Conservation (phyloP, 371 early-diverging fungal species). For the Funneliformis caledonium region DNA sequence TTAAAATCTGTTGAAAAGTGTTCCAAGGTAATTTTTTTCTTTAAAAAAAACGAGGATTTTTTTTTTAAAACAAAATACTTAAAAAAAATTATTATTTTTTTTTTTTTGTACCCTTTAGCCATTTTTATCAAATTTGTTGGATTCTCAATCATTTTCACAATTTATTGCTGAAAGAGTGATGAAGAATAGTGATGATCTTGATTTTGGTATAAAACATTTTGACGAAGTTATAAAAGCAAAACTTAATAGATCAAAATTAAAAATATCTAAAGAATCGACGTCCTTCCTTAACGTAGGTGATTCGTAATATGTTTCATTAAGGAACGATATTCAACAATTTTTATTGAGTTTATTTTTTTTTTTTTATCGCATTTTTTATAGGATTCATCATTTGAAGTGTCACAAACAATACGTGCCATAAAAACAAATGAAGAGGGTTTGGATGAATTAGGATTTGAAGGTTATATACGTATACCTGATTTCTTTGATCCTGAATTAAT, state of each 20-base stretch:
- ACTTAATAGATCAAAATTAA: conserved; percentile 75
- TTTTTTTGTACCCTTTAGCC: conserved; percentile 41
- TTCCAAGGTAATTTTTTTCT: conserved; percentile 57
- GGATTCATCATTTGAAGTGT: conserved; percentile 24
- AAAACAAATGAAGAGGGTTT: conserved; percentile 15
- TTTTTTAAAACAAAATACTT: neutral
- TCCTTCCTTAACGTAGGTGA: conserved; percentile 71
- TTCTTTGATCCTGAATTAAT: neutral
- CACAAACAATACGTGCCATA: conserved; percentile 29
- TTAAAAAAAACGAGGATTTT: neutral
- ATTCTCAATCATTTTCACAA: conserved; percentile 83
- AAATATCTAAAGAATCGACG: conserved; percentile 78
- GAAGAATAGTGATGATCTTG: conserved; percentile 63
- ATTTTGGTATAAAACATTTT: conserved; percentile 68
- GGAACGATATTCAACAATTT: neutral
- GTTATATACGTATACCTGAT: neutral
- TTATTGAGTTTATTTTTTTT: neutral
- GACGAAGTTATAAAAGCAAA: conserved; percentile 84
- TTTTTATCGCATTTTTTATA: neutral
- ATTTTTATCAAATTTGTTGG: conserved; percentile 66
- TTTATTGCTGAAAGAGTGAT: conserved; percentile 77
- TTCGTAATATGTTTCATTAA: neutral
- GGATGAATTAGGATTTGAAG: conserved; percentile 5
- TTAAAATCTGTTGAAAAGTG: conserved; percentile 71
- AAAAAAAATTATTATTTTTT: conserved; percentile 6